phyloP scores from a whole-genome alignment of 2,329 filamentous ascomycete genomes.

The Diaporthe nobilis region DNA sequence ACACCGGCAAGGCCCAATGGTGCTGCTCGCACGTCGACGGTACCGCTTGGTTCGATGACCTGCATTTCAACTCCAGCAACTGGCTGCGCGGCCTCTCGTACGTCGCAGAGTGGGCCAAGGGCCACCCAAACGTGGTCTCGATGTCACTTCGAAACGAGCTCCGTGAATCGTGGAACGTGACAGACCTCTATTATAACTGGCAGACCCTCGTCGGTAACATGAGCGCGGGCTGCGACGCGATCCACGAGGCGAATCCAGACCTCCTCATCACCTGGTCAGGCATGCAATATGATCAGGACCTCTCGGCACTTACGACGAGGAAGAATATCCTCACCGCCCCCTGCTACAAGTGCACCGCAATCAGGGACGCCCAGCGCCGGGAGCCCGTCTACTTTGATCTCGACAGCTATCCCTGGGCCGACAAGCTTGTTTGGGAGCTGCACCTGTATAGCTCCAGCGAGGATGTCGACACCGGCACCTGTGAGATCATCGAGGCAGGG shows the following conservation, averaged over 20 bases:
- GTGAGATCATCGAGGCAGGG: conserved; percentile 61
- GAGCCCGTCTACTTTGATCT: conserved; percentile 62
- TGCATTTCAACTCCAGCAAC: conserved; percentile 64
- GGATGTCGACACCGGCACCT: conserved; percentile 60
- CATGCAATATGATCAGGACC: conserved; percentile 62
- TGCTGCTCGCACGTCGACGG: conserved; percentile 65
- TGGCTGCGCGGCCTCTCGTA: conserved; percentile 69
- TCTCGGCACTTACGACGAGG: conserved; percentile 57
- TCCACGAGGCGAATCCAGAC: conserved; percentile 60
- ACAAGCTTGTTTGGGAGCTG: conserved; percentile 63
- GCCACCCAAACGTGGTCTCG: conserved; percentile 56
- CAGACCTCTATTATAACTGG: conserved; percentile 60
- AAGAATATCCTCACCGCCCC: conserved; percentile 58
- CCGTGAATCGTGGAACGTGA: conserved; percentile 54
- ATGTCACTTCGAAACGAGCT: conserved; percentile 60
- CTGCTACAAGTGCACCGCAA: conserved; percentile 58
- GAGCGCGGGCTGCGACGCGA: conserved; percentile 57
- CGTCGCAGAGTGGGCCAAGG: conserved; percentile 61
- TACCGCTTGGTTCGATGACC: conserved; percentile 69
- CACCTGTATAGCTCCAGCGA: conserved; percentile 59
- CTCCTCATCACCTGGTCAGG: conserved; percentile 65
- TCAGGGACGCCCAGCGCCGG: conserved; percentile 58
- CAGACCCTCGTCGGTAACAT: conserved; percentile 60
- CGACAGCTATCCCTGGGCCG: conserved; percentile 59
- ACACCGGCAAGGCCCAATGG: conserved; percentile 58